Conservation (phyloP, 352 stramenopile genomes). For the Phytophthora citricola region DNA sequence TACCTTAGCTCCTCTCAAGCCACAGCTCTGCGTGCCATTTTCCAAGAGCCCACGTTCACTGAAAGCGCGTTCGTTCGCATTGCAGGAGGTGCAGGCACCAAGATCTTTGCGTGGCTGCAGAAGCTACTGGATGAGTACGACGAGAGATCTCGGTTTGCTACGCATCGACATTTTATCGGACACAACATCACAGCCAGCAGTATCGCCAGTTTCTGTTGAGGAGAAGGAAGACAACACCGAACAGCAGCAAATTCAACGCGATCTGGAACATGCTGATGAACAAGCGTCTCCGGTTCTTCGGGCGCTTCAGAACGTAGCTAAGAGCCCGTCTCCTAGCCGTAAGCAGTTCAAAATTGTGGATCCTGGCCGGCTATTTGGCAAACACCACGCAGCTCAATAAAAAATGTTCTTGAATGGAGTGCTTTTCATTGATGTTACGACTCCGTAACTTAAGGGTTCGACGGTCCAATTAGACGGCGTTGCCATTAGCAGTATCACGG, state of each 20-base stretch:
- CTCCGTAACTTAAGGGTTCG: neutral
- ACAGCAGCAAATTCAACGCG: slow-evolving; percentile 9
- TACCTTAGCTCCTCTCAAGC: slow-evolving; percentile 52
- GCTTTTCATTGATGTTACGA: slow-evolving; percentile 20
- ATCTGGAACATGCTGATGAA: slow-evolving; percentile 8
- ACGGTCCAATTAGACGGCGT: slow-evolving; percentile 16
- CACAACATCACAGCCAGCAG: slow-evolving; percentile 1
- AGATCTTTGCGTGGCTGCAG: slow-evolving; percentile 71
- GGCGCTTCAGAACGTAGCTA: slow-evolving; percentile 28
- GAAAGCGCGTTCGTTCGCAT: slow-evolving; percentile 62
- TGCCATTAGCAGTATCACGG: slow-evolving; percentile 48
- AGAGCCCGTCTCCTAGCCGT: slow-evolving; percentile 15
- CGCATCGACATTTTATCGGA: slow-evolving; percentile 24
- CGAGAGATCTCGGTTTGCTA: slow-evolving; percentile 55
- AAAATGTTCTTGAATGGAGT: slow-evolving; percentile 8
- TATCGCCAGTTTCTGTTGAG: slow-evolving; percentile 7
- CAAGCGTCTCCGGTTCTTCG: slow-evolving; percentile 20
- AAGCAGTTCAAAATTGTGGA: slow-evolving; percentile 55
- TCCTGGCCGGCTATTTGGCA: slow-evolving; percentile 51
- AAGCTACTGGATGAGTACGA: slow-evolving; percentile 66
- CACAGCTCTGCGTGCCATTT: slow-evolving; percentile 59
- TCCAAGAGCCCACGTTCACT: slow-evolving; percentile 66
- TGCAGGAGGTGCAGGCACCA: slow-evolving; percentile 55
- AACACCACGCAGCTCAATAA: slow-evolving; percentile 33
- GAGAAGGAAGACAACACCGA: slow-evolving; percentile 12